Base-by-base conservation (phyloP, 2,329 filamentous ascomycete genomes). In the Talaromyces atroroseus region DNA sequence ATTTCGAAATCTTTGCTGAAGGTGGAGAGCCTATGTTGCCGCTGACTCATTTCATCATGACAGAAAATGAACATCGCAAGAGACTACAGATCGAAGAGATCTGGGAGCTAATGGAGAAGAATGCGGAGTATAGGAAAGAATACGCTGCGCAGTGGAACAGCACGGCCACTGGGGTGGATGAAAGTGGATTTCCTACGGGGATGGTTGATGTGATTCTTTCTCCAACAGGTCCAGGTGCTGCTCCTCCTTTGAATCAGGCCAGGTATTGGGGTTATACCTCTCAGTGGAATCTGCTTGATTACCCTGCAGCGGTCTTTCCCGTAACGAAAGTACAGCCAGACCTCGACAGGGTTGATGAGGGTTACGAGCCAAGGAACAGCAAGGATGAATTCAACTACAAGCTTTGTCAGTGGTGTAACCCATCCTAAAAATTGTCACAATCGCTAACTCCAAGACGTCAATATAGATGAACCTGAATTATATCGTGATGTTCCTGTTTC, bases 211-310 rank as follows among this genome's bases (percentile, higher is more conserved):
- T 84, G 0, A 80, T 88, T 34, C 72, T 88, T 1, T 84, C 80
- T 55, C 85, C 85, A 0, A 80, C 76, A 0, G 80, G 79, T 0
- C 81, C 82, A 1, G 77, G 80, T 1, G 74, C 74, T 2, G 82
- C 82, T n/a, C 80, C 77, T 2, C 70, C 80, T 59, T 76, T 83
- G 60, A 68, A 82, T 60, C 70, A 75, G 58, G 64, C 86, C 66
- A 74, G 69, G 38, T 82, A 82, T 61, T 89, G 84, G 84, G 79
- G 79, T 1, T 89, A 89, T 62, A 87, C 84, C 0, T 73, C 79
- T 0, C 80, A 84, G 59, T 89, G 85, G 84, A 89, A 89, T 65
- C 63, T 88, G 44, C 76, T 89, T 1, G 85, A 89, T 66, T 87
- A 87, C 66, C 83, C 86, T 0, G 79, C 77, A 10, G 68, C 81